phyloP scores from a whole-genome alignment of 148 eudicot genomes.

The Amaranthus cruentus region DNA sequence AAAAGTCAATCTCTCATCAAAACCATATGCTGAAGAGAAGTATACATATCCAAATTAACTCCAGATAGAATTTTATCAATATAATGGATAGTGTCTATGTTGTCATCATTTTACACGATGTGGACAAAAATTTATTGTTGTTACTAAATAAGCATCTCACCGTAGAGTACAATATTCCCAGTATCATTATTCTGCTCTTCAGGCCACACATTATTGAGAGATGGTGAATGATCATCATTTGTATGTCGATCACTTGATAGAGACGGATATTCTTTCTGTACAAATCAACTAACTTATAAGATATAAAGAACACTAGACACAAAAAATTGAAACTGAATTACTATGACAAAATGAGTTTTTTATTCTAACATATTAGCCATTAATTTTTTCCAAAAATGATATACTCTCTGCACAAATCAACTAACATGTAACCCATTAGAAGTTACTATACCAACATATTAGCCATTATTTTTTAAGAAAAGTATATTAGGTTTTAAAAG shows the following conservation, averaged over 20 bases:
- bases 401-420: constrained; percentile 38
- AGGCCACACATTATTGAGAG: constrained; percentile 23
- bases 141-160: constrained; percentile 29
- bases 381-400: no score
- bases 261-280: constrained; percentile 46
- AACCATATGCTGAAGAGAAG: neutral
- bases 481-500: no score
- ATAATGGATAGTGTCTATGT: neutral
- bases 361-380: no score
- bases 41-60: neutral
- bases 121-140: constrained; percentile 9
- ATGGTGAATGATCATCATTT: constrained; percentile 28
- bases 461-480: no score
- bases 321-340: neutral
- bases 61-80: neutral
- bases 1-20: neutral
- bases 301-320: neutral
- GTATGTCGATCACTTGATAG: constrained; percentile 19
- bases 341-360: no score
- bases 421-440: neutral
- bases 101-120: neutral
- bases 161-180: constrained; percentile 22
- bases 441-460: no score
- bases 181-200: constrained; percentile 30
- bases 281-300: constrained; percentile 11